Evolutionary conservation across 2,329 filamentous ascomycete genomes (phyloP).

Genomic region (Epichloe scottii): DNA sequence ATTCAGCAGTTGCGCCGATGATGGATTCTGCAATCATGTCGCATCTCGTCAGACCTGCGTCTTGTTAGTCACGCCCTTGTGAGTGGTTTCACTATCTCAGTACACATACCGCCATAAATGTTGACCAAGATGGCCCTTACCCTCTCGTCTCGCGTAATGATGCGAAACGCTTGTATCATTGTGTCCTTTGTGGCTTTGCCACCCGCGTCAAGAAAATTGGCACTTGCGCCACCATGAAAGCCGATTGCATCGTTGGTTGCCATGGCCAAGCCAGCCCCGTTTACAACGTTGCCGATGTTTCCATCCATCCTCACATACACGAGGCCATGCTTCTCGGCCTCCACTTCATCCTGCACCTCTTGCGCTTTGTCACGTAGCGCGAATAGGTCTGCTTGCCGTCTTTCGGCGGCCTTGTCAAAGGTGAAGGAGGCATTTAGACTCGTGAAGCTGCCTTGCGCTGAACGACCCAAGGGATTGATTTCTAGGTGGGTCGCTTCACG

Average conservation of each 20-base stretch:
- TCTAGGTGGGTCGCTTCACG: constrained; percentile 36
- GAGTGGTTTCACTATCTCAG: neutral
- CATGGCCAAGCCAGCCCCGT: constrained; percentile 83
- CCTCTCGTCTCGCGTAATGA: constrained; percentile 57
- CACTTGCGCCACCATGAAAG: constrained; percentile 51
- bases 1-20: constrained; percentile 25
- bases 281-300: constrained; percentile 72
- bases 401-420: constrained; percentile 34
- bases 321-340: constrained; percentile 50
- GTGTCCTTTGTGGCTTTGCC: constrained; percentile 78
- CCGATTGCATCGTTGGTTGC: constrained; percentile 75
- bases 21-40: constrained; percentile 40
- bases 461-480: constrained; percentile 24
- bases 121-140: constrained; percentile 56
- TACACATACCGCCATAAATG: constrained; percentile 31
- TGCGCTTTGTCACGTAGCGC: constrained; percentile 19
- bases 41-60: constrained; percentile 31
- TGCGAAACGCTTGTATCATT: constrained; percentile 62
- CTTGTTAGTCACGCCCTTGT: neutral
- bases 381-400: constrained; percentile 29
- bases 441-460: constrained; percentile 16
- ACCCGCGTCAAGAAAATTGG: constrained; percentile 84
- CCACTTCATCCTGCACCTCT: constrained; percentile 22
- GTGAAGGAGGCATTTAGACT: constrained; percentile 27
- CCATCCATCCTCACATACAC: constrained; percentile 57